These are phyloP conservation scores for Cymbopogon flexuosus DNA, from an alignment of 202 grass and related monocot species.

Conservation along the genomic window DNA sequence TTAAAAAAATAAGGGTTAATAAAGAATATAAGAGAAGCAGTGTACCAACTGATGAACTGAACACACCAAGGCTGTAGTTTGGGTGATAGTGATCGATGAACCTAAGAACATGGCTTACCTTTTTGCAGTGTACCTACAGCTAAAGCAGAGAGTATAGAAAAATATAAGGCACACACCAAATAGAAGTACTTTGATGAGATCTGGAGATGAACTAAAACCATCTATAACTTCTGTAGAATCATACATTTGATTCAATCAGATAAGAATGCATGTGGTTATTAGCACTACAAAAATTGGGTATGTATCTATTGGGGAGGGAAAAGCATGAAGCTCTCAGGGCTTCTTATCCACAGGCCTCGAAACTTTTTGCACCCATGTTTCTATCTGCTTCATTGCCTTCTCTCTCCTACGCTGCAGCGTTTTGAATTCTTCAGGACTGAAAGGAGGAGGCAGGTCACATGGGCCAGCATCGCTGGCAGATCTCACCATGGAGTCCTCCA, in stretches of 20 bases:
- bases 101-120: neutral
- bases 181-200: neutral
- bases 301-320: conserved; percentile 5
- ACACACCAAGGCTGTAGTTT: neutral
- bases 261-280: conserved; percentile 29
- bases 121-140: neutral
- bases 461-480: conserved; percentile 41
- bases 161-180: neutral
- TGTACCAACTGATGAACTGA: neutral
- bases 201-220: neutral
- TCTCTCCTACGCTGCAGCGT: conserved; percentile 36
- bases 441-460: conserved; percentile 65
- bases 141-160: neutral
- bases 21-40: neutral
- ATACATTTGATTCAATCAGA: conserved; percentile 14
- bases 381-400: conserved; percentile 50
- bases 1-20: neutral
- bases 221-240: conserved; percentile 17
- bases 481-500: conserved; percentile 71
- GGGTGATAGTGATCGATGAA: neutral
- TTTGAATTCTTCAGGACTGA: conserved; percentile 44
- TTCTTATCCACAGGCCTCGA: conserved; percentile 24
- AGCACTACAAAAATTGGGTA: conserved; percentile 24
- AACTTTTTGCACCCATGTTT: conserved; percentile 59
- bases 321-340: conserved; percentile 23